Conservation (phyloP, 2,329 filamentous ascomycete species). For the Penicillium sp. region DNA sequence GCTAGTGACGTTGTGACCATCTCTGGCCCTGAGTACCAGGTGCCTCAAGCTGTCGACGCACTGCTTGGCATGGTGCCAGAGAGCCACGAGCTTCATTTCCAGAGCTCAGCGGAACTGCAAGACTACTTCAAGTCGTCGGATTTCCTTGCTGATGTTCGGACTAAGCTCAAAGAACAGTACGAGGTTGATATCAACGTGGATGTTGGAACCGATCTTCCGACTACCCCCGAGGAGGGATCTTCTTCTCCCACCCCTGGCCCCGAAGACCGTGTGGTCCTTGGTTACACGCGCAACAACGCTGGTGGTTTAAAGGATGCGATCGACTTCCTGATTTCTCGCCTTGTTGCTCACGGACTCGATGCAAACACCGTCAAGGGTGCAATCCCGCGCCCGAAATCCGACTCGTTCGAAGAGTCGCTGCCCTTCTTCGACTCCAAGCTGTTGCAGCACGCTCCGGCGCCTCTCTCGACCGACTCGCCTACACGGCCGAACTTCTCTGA, state of each 20-base stretch:
- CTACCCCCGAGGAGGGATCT: constrained; percentile 30
- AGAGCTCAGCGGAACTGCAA: constrained; percentile 70
- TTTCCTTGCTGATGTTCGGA: constrained; percentile 75
- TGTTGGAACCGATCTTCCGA: constrained; percentile 37
- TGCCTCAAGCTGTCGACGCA: constrained; percentile 92
- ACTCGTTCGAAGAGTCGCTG: constrained; percentile 95
- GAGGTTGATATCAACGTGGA: constrained; percentile 82
- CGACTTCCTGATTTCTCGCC: constrained; percentile 82
- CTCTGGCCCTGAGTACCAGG: constrained; percentile 96
- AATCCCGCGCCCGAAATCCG: constrained; percentile 97
- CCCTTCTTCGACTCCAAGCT: constrained; percentile 97
- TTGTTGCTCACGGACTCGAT: constrained; percentile 88
- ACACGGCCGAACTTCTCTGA: constrained; percentile 82
- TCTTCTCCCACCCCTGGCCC: constrained; percentile 49
- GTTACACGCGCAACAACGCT: constrained; percentile 94
- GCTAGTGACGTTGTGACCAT: constrained; percentile 95
- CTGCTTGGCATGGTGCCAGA: constrained; percentile 98
- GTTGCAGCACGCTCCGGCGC: constrained; percentile 83
- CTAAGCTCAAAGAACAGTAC: constrained; percentile 85
- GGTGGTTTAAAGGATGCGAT: constrained; percentile 94
- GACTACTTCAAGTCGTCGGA: constrained; percentile 79
- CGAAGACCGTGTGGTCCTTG: constrained; percentile 63
- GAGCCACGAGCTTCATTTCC: constrained; percentile 85
- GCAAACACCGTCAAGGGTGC: constrained; percentile 82
- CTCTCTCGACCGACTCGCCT: constrained; percentile 80